A percentile compares a stretch with the other conserved stretches of the same genome.
These are phyloP conservation scores for Yarrowia divulgata DNA, from an alignment of 805 yeast genomes.

Conservation along the genomic window DNA sequence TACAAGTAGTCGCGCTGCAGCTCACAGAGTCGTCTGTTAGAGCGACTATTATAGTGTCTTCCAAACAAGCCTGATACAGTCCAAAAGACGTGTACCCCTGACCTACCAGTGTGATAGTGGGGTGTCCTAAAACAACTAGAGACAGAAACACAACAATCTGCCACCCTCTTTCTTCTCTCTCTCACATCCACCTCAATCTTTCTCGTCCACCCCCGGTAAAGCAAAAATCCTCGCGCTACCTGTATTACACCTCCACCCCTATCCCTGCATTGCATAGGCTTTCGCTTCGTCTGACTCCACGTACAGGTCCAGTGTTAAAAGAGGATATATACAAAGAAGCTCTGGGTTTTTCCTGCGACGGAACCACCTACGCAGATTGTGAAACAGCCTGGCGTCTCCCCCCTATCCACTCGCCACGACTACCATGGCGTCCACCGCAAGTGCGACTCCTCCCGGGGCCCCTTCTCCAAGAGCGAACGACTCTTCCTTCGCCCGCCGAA, in stretches of 20 bases:
- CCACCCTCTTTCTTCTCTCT: too few species aligned
- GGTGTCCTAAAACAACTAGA: too few species aligned
- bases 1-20: too few species aligned
- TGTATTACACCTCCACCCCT: conserved; percentile 1
- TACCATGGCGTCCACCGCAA: conserved; percentile 15
- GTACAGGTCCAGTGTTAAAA: too few species aligned
- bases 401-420: neutral
- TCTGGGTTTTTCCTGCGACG: conserved; percentile 3
- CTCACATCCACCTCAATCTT: too few species aligned
- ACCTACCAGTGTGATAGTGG: neutral
- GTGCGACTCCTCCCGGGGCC: conserved; percentile 5
- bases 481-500: conserved; percentile 9
- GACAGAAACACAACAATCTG: too few species aligned
- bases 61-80: conserved; percentile 7
- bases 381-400: conserved; percentile 10
- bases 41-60: neutral
- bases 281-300: neutral
- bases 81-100: conserved; percentile 1
- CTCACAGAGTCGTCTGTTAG: neutral
- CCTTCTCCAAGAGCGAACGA: conserved; percentile 12
- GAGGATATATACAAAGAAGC: neutral
- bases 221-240: too few species aligned
- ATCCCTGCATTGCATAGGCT: conserved; percentile 35
- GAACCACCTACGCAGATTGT: conserved; percentile 21
- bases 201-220: too few species aligned